Conservation (phyloP, 495 filamentous ascomycete genomes). For the Penicillium alfredii region DNA sequence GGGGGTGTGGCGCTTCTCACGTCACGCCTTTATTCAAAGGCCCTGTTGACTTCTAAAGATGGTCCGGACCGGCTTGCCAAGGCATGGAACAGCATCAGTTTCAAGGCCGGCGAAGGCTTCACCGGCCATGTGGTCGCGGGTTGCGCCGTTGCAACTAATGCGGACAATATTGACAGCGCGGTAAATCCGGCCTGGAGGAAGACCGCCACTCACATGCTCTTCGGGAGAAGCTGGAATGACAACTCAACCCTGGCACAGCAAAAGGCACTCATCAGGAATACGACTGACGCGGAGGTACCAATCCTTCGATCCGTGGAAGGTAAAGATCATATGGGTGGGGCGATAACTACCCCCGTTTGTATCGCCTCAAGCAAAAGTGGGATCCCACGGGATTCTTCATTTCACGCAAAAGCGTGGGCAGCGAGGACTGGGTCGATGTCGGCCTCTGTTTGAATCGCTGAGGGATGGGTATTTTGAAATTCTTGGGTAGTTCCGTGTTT, state of each 20-base stretch:
- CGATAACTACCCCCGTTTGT: conserved; percentile 39
- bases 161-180: conserved; percentile 23
- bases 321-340: conserved; percentile 36
- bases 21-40: conserved; percentile 28
- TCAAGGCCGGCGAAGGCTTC: conserved; percentile 8
- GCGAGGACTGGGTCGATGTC: conserved; percentile 30
- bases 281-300: conserved; percentile 34
- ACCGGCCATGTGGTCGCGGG: conserved; percentile 29
- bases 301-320: conserved; percentile 38
- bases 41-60: conserved; percentile 19
- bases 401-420: conserved; percentile 23
- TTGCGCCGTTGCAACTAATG: conserved; percentile 24
- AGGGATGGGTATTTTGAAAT: too few relatives aligned
- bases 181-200: conserved; percentile 38
- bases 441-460: conserved; percentile 16
- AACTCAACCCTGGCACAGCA: conserved; percentile 21
- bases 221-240: conserved; percentile 10
- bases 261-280: conserved; percentile 28
- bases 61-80: conserved; percentile 21
- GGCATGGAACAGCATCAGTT: conserved; percentile 14
- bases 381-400: conserved; percentile 28
- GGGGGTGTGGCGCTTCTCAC: conserved; percentile 13
- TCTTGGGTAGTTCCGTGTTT: too few relatives aligned
- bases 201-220: conserved; percentile 22
- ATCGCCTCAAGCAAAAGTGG: conserved; percentile 36